phyloP scores from a whole-genome alignment of 352 stramenopile genomes.

The Globisporangium carolinianum region DNA sequence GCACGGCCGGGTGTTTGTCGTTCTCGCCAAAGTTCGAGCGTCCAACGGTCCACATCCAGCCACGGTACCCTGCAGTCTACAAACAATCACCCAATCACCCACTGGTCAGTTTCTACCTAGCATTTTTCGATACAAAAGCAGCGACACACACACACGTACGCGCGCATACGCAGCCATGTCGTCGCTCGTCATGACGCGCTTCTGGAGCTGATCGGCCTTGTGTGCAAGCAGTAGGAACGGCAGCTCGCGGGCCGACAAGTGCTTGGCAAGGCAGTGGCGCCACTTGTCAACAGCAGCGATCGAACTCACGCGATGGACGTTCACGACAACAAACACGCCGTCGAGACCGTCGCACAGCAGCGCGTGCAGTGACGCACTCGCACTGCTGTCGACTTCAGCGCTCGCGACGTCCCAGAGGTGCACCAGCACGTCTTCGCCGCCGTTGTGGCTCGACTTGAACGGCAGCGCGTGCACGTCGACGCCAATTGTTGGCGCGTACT shows the following conservation, averaged over 20 bases:
- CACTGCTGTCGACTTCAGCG: constrained; percentile 53
- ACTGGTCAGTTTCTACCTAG: constrained; percentile 2
- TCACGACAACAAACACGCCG: constrained; percentile 86
- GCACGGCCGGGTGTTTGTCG: constrained; percentile 67
- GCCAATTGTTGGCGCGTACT: constrained; percentile 71
- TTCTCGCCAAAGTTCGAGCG: constrained; percentile 74
- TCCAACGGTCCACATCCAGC: constrained; percentile 84
- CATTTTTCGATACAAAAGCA: not conserved
- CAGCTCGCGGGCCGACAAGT: constrained; percentile 64
- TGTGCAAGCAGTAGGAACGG: constrained; percentile 78
- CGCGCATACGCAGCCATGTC: constrained; percentile 76
- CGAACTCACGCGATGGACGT: constrained; percentile 82
- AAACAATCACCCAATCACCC: not conserved
- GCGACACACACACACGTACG: constrained; percentile 16
- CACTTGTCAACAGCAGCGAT: constrained; percentile 83
- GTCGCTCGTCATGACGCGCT: constrained; percentile 81
- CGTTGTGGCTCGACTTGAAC: constrained; percentile 26
- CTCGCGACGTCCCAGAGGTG: constrained; percentile 78
- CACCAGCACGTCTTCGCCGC: constrained; percentile 37
- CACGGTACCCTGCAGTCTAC: constrained; percentile 60
- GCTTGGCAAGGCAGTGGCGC: constrained; percentile 64
- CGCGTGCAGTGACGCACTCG: constrained; percentile 48
- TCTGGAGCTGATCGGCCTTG: constrained; percentile 80
- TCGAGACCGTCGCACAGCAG: constrained; percentile 74
- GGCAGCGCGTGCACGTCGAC: constrained; percentile 58